A percentile compares a stretch with the other conserved stretches of the same genome.
phyloP scores from a whole-genome alignment of 2,329 filamentous ascomycete species.

The Blastomyces gilchristii region DNA sequence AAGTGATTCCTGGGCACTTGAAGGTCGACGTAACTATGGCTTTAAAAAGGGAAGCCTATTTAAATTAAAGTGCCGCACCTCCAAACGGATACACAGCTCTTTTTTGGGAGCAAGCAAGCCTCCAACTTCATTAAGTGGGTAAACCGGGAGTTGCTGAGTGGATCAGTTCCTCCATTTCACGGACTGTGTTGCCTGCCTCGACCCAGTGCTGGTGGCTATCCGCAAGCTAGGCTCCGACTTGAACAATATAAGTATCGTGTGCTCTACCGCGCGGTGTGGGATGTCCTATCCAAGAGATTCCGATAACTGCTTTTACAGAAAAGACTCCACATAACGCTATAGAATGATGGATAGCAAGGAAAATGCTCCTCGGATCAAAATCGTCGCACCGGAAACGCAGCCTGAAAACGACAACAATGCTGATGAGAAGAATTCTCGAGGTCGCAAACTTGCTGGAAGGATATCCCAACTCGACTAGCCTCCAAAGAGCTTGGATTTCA shows the following conservation, averaged over 20 bases:
- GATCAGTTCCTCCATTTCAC: neutral
- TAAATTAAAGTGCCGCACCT: neutral
- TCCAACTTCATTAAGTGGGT: neutral
- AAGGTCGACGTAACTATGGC: too few relatives aligned
- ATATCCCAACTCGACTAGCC: neutral
- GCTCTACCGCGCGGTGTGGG: neutral
- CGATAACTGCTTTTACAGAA: neutral
- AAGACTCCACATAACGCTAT: neutral
- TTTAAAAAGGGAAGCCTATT: neutral
- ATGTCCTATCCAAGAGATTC: neutral
- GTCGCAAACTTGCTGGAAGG: neutral
- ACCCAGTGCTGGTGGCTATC: neutral
- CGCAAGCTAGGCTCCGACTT: neutral
- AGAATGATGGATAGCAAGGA: neutral
- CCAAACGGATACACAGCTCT: neutral
- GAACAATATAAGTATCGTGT: neutral
- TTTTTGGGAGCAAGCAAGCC: neutral
- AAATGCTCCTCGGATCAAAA: neutral
- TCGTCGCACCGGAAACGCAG: neutral
- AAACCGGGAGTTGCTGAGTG: neutral
- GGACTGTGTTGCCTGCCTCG: neutral
- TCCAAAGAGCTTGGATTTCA: neutral
- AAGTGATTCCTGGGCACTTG: too few relatives aligned
- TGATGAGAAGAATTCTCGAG: neutral
- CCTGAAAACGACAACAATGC: neutral